Percentiles rank a stretch among this genome's conserved stretches.
Evolutionary conservation across 2,329 filamentous ascomycete genomes (phyloP).

Genomic region (Alternaria brassicae): DNA sequence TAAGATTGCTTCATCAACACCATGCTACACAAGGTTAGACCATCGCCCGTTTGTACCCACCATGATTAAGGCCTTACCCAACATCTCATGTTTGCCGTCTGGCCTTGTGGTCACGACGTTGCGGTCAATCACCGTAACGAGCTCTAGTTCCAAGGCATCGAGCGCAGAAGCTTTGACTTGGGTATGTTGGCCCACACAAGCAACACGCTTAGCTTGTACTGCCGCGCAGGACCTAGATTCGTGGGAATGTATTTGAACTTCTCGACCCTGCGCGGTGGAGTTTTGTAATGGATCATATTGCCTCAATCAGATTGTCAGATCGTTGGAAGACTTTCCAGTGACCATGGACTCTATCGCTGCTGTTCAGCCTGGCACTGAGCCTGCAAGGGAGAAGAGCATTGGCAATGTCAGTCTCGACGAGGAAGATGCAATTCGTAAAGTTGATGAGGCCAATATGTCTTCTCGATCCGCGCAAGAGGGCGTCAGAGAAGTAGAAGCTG

Average conservation of each 20-base stretch:
- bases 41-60: neutral
- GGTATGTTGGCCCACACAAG: conserved; percentile 9
- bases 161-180: conserved; percentile 9
- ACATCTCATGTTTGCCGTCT: neutral
- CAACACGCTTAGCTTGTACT: neutral
- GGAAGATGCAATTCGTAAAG: conserved; percentile 26
- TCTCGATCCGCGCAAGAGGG: conserved; percentile 39
- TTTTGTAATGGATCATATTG: neutral
- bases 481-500: conserved; percentile 47
- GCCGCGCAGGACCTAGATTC: neutral
- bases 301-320: neutral
- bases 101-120: neutral
- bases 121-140: conserved; percentile 9
- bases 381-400: conserved; percentile 20
- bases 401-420: conserved; percentile 22
- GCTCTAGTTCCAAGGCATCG: conserved; percentile 23
- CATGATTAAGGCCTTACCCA: neutral
- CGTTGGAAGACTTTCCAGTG: neutral
- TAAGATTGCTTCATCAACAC: conserved; percentile 19
- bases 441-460: conserved; percentile 20
- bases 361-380: conserved; percentile 4
- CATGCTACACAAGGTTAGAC: neutral
- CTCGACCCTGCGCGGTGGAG: neutral
- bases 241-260: neutral
- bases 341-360: conserved; percentile 7